Evolutionary conservation across 2,329 filamentous ascomycete species (phyloP), one percentile per base, ranked within the genome.

Genomic region (Neopestalotiopsis rosae): DNA sequence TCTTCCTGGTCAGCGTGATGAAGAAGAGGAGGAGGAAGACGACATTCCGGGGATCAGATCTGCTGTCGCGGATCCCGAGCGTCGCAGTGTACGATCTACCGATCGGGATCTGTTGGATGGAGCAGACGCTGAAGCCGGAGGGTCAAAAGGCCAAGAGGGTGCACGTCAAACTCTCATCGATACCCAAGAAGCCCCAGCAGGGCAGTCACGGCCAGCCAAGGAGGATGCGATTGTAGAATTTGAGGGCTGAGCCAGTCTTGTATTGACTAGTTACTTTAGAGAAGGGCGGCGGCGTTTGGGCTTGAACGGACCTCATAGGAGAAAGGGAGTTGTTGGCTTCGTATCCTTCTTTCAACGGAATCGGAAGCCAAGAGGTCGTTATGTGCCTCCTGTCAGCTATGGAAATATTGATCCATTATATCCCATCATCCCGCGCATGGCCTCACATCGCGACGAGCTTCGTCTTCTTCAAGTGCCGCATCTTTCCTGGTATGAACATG

Each of bases 91-190:
- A 24, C 85, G 88, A 71, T 90, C 89, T 67, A 87, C 88, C 63
- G 92, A 94, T 78, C 83, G 90, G 66, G 92, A 94, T 77, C 79
- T 95, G 14, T 80, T 95, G 14, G 91, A 92, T 73, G 93, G 92
- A 0, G 91, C 91, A 1, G 93, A 95, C 77, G 92, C 90, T 2
- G 89, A 90, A 72, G 90, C 92, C 0, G 88, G 88, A 13, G 88
- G 81, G 20, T 67, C 72, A 10, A 77, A 76, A 69, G 77, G 76
- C 49, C 75, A 77, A 67, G 76, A 77, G 73, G 76, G 76, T 74
- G 71, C 75, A 71, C 71, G 73, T 52, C 73, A 69, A 69, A 74
- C 68, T 66, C 73, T 71, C 69, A 69, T 78, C 70, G 79, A 75
- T 40, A 72, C 71, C 32, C 76, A 78, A 72, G 70, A 58, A 63